phyloP scores from a whole-genome alignment of 2,329 filamentous ascomycete species.

The Claviceps spartinae region DNA sequence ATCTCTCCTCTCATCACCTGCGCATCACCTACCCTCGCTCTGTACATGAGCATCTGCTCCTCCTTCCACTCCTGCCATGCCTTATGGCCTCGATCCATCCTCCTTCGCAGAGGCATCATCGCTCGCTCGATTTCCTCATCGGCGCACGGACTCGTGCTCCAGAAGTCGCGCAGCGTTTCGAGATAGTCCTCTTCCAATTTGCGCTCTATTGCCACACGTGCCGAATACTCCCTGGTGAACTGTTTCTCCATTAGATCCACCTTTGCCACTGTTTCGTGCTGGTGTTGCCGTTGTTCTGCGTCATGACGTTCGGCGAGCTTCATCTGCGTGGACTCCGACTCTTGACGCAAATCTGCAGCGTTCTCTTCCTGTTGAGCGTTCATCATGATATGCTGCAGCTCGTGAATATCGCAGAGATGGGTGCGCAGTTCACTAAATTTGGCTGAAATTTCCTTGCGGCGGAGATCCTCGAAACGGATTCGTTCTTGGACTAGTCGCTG shows the following conservation, averaged over 20 bases:
- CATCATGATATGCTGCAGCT: conserved; percentile 26
- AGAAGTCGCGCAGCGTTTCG: conserved; percentile 24
- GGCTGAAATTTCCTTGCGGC: conserved; percentile 23
- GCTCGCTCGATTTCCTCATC: conserved; percentile 18
- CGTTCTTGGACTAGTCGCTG: conserved; percentile 25
- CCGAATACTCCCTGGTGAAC: conserved; percentile 27
- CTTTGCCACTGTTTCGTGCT: conserved; percentile 13
- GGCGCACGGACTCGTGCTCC: conserved; percentile 20
- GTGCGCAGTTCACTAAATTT: conserved; percentile 25
- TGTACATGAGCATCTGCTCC: conserved; percentile 25
- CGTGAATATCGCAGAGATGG: conserved; percentile 26
- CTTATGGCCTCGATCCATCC: conserved; percentile 28
- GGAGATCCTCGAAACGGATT: conserved; percentile 24
- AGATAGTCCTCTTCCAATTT: conserved; percentile 31
- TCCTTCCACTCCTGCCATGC: conserved; percentile 28
- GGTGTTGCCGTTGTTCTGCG: conserved; percentile 18
- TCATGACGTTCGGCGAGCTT: conserved; percentile 21
- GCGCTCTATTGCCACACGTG: conserved; percentile 27
- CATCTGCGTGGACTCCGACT: conserved; percentile 13
- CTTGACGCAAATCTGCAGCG: conserved; percentile 12
- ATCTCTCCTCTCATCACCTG: conserved; percentile 26
- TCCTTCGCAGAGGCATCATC: conserved; percentile 21
- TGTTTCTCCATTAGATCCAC: conserved; percentile 20
- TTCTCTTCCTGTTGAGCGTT: conserved; percentile 25
- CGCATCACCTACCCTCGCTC: conserved; percentile 25